Evolutionary conservation across 2,329 filamentous ascomycete species (phyloP).

Genomic region (Fusarium brachygibbosum): DNA sequence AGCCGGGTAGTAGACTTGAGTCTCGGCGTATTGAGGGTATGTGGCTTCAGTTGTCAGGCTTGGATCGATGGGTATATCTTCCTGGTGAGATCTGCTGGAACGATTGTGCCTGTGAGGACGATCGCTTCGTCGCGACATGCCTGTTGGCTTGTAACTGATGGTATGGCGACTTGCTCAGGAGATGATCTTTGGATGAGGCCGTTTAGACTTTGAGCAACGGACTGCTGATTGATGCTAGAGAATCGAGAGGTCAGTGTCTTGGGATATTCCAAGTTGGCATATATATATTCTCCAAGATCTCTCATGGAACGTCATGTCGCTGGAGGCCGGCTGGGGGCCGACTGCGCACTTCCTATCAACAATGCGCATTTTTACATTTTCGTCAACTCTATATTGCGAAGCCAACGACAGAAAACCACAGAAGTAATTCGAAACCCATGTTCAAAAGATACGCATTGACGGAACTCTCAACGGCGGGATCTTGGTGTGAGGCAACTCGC

Average conservation of each 20-base stretch:
- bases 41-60: background rate
- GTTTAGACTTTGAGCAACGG: background rate
- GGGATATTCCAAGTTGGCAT: background rate
- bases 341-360: background rate
- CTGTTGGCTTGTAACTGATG: background rate
- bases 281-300: constrained; percentile 7
- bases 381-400: background rate
- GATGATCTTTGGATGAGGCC: background rate
- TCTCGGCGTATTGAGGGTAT: constrained; percentile 1
- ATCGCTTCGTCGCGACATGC: constrained; percentile 38
- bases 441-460: background rate
- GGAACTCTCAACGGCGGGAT: constrained; percentile 6
- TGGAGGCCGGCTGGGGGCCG: constrained; percentile 28
- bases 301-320: background rate
- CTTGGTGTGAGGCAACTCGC: background rate
- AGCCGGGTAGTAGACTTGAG: constrained; percentile 8
- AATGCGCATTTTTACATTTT: background rate
- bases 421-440: background rate
- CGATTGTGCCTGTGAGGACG: constrained; percentile 28
- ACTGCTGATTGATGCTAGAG: fast-evolving
- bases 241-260: background rate
- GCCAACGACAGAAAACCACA: background rate
- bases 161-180: fast-evolving
- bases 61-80: constrained; percentile 33
- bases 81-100: constrained; percentile 27